Conservation (phyloP, 2,329 filamentous ascomycete species). For the Aureobasidium zeae region DNA sequence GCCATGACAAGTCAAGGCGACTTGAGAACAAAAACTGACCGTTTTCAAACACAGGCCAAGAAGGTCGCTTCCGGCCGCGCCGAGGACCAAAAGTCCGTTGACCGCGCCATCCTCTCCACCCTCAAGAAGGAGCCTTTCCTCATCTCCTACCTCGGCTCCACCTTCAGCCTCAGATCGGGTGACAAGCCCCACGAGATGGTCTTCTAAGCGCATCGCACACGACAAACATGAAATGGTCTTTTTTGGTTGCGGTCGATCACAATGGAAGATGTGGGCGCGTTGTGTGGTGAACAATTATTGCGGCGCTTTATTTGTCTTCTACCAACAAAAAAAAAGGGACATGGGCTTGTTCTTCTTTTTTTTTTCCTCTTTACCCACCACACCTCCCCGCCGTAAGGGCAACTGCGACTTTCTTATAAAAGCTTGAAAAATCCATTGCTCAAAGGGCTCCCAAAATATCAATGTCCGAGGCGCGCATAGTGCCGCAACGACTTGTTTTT, state of each 20-base stretch:
- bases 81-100: conserved; percentile 95
- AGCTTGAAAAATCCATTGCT: conserved; percentile 15
- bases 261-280: conserved; percentile 15
- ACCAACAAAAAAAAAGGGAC: conserved; percentile 14
- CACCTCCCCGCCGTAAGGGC: too few species aligned
- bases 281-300: conserved; percentile 14
- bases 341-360: conserved; percentile 16
- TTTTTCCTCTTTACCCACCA: too few species aligned
- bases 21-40: conserved; percentile 4
- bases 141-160: conserved; percentile 83
- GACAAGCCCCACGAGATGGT: conserved; percentile 99
- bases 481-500: conserved; percentile 13
- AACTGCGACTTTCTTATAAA: conserved; percentile 15
- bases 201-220: conserved; percentile 67
- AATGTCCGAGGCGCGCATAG: conserved; percentile 16
- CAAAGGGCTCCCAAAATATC: conserved; percentile 11
- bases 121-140: conserved; percentile 99
- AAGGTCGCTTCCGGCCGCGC: conserved; percentile 90
- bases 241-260: conserved; percentile 13
- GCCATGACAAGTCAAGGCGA: background rate
- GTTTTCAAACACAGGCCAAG: conserved; percentile 46
- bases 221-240: conserved; percentile 16
- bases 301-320: conserved; percentile 14
- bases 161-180: conserved; percentile 97
- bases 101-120: conserved; percentile 87